Base-by-base conservation (phyloP, 2,329 filamentous ascomycete species). In the Coniochaeta prunicola region DNA sequence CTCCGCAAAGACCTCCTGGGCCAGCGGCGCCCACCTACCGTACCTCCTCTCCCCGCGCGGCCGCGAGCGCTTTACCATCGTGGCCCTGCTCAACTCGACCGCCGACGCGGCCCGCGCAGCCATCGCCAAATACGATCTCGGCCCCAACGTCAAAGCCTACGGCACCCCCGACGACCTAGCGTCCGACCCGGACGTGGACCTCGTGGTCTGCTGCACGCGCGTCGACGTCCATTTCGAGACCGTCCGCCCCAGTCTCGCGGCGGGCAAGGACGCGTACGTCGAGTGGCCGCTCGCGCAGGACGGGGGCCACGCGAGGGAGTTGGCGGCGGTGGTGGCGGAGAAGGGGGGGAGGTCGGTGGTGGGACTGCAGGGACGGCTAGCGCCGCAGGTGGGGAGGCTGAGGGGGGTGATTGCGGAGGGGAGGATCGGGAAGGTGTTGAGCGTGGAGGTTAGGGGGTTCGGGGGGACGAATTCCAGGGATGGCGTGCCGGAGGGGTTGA, bases 251-350 rank as follows among this genome's bases (percentile, higher is more conserved):
- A 78, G 76, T 17, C 62, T 85, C 1, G 70, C 71, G 15, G 78
- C 80, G 0, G 83, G 82, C 0, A 85, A 85, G 66, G 64, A 70
- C 0, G 74, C 81, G 0, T 87, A 73, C 59, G 74, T 83, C 0
- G 83, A 87, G 69, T 87, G 83, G 80, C 84, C 82, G 6, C 70
- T 86, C 0, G 80, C 79, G 0, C 69, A 77, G 15, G 75, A 79
- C 57, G 66, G 69, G 0, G 59, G 64, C 2, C 69, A 75, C 1
- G 79, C 76, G 0, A 63, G 66, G 17, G 76, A 79, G 48, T 68
- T 86, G 58, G 70, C 70, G 0, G 65, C 65, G 0, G 59, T 73
- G 1, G 76, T 72, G 0, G 64, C 60, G 2, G 57, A 70, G 26
- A 70, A 70, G 6, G 68, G 74, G 1, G 53, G 24, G 10, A 69